These are phyloP conservation scores for Ballota nigra DNA, from an alignment of 257 asterid species.

Conservation along the genomic window DNA sequence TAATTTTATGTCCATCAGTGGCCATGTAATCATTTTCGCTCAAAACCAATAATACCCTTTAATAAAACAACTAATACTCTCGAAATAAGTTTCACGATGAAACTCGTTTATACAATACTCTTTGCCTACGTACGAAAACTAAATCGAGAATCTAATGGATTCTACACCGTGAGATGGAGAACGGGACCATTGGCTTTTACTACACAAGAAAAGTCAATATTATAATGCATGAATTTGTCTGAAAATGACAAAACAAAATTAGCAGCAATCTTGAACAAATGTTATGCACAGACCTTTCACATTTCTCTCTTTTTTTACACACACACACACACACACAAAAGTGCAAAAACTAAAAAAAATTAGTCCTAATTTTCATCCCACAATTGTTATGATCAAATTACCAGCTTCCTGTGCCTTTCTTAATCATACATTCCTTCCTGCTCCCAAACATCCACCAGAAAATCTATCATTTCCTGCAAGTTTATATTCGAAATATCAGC, in stretches of 20 bases:
- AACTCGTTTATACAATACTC: too few relatives aligned
- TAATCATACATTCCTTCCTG: constrained; percentile 76
- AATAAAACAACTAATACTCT: too few relatives aligned
- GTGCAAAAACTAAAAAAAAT: not conserved
- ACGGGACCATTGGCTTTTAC: not conserved
- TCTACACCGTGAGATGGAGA: not conserved
- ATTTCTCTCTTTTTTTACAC: not conserved
- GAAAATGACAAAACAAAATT: constrained; percentile 3
- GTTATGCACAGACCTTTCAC: not conserved
- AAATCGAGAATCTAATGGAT: too few relatives aligned
- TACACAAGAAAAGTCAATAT: not conserved
- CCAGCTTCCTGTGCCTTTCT: constrained; percentile 11
- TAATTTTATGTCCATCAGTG: too few relatives aligned
- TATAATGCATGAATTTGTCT: not conserved
- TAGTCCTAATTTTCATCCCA: not conserved
- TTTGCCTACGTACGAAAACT: too few relatives aligned
- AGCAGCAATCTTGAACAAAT: not conserved
- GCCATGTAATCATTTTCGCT: too few relatives aligned
- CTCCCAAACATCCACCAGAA: constrained; percentile 85
- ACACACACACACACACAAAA: not conserved
- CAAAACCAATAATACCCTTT: too few relatives aligned
- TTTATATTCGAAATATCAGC: constrained; percentile 8
- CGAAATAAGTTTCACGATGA: too few relatives aligned
- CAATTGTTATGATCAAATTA: not conserved
- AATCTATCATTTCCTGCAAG: constrained; percentile 77